Conservation (phyloP, 1,284 basidiomycete species). For the Marasmius sp. region DNA sequence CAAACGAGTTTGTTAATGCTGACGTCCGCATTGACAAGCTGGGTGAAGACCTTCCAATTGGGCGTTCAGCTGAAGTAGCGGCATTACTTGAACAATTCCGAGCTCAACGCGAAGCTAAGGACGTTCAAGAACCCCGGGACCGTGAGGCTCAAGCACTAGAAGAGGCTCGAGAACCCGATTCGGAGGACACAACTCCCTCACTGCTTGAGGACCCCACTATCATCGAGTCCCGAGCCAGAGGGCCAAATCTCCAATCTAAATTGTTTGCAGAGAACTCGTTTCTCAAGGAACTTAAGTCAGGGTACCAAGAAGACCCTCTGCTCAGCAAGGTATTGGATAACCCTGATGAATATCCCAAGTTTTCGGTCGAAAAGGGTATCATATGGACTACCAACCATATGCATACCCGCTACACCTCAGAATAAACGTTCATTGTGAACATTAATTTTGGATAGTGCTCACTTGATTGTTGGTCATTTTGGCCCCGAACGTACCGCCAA, state of each 20-base stretch:
- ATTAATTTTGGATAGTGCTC: constrained; percentile 23
- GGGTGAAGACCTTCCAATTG: constrained; percentile 10
- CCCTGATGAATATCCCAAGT: neutral
- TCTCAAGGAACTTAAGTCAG: neutral
- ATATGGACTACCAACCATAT: constrained; percentile 5
- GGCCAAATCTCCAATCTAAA: neutral
- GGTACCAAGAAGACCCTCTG: neutral
- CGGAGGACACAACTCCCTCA: neutral
- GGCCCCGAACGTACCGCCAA: no score
- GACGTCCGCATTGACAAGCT: neutral
- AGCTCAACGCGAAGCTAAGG: neutral
- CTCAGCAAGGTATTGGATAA: neutral
- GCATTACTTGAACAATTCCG: neutral
- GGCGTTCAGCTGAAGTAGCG: neutral
- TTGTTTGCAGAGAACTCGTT: neutral
- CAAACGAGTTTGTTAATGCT: no score
- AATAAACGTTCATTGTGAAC: constrained; percentile 12
- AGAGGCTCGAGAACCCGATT: neutral
- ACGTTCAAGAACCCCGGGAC: neutral
- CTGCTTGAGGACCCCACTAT: neutral
- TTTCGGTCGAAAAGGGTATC: neutral
- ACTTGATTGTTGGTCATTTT: constrained; percentile 26
- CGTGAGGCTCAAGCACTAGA: no score
- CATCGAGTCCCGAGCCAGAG: neutral
- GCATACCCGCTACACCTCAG: neutral